Conservation (phyloP, 2,329 filamentous ascomycete genomes). For the Colletotrichum chlorophyti region DNA sequence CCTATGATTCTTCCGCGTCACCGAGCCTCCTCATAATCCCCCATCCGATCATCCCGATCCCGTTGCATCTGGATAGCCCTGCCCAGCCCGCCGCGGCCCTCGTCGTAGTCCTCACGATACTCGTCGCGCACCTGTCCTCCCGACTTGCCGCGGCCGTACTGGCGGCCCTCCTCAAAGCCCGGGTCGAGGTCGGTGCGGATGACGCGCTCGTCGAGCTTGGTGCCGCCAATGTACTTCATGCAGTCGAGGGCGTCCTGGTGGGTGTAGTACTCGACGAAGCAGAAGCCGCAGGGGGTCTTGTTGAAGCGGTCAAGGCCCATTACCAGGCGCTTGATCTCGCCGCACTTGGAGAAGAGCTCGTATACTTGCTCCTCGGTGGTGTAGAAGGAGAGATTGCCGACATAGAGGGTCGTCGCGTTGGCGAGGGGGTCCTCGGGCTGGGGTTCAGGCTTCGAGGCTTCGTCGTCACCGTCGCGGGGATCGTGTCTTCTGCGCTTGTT, state of each 20-base stretch:
- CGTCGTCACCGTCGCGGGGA: slow-evolving; percentile 64
- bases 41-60: slow-evolving; percentile 34
- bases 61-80: slow-evolving; percentile 71
- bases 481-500: slow-evolving; percentile 74
- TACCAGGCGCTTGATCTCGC: slow-evolving; percentile 96
- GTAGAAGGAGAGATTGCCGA: slow-evolving; percentile 98
- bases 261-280: slow-evolving; percentile 99
- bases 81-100: slow-evolving; percentile 89
- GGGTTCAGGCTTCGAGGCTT: slow-evolving; percentile 58
- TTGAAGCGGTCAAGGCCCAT: slow-evolving; percentile 98
- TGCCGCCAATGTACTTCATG: slow-evolving; percentile 98
- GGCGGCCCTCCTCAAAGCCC: slow-evolving; percentile 92
- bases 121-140: slow-evolving; percentile 97
- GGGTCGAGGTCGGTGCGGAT: slow-evolving; percentile 96
- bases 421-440: slow-evolving; percentile 77
- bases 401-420: slow-evolving; percentile 93
- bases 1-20: too few relatives aligned
- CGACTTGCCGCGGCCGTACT: slow-evolving; percentile 94
- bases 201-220: slow-evolving; percentile 96
- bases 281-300: slow-evolving; percentile 98
- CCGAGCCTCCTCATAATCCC: slow-evolving; percentile 46
- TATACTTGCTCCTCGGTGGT: slow-evolving; percentile 99
- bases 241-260: slow-evolving; percentile 97
- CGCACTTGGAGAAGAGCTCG: slow-evolving; percentile 94
- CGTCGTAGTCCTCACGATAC: slow-evolving; percentile 96